These are phyloP conservation scores for Leccinum insolens DNA, from an alignment of 1,284 basidiomycete genomes.

Conservation along the genomic window DNA sequence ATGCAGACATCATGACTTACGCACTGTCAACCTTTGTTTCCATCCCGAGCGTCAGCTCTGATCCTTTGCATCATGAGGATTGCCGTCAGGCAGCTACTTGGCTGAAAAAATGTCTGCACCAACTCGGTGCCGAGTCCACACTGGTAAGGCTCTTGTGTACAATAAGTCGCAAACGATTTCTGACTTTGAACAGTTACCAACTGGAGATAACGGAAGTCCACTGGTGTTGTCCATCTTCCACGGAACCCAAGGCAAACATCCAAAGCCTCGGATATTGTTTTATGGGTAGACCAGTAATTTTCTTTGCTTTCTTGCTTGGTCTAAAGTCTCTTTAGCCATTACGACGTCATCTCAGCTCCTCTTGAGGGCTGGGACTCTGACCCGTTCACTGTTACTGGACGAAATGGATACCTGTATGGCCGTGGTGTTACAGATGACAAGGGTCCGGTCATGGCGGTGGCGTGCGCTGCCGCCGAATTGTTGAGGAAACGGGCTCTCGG, in stretches of 20 bases:
- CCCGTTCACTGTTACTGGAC: constrained; percentile 83
- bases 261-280: constrained; percentile 77
- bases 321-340: constrained; percentile 61
- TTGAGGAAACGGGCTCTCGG: constrained; percentile 74
- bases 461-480: constrained; percentile 86
- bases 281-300: constrained; percentile 62
- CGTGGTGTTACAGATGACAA: constrained; percentile 93
- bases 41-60: constrained; percentile 83
- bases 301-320: not conserved
- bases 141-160: constrained; percentile 51
- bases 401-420: constrained; percentile 93
- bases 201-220: constrained; percentile 71
- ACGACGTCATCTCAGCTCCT: constrained; percentile 88
- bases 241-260: constrained; percentile 59
- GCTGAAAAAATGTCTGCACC: constrained; percentile 83
- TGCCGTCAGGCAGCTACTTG: constrained; percentile 92
- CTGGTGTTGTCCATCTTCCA: constrained; percentile 86
- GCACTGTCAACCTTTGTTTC: constrained; percentile 87
- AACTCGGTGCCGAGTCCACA: constrained; percentile 81
- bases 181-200: constrained; percentile 53
- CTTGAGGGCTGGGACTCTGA: constrained; percentile 79
- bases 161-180: constrained; percentile 2
- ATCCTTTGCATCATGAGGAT: constrained; percentile 75
- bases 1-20: constrained; percentile 64
- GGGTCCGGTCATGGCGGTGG: constrained; percentile 91